Evolutionary conservation across 1,139 yeast species (phyloP).

Genomic region (Diutina ranongensis): DNA sequence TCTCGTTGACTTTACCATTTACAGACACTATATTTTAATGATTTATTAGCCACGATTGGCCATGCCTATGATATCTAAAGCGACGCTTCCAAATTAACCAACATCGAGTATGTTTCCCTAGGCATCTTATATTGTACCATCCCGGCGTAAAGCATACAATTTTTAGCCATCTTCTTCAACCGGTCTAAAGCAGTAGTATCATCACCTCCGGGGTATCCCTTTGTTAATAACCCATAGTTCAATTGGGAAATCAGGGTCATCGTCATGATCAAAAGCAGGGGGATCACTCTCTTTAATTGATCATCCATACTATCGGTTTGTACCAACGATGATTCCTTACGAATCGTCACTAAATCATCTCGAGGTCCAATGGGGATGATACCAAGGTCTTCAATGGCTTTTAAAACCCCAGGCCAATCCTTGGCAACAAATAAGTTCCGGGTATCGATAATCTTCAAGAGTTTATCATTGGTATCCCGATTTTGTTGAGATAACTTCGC

Average conservation of each 20-base stretch:
- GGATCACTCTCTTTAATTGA: constrained; percentile 59
- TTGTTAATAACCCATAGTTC: constrained; percentile 35
- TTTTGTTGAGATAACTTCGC: constrained; percentile 32
- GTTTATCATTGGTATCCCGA: constrained; percentile 51
- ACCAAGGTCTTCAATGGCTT: constrained; percentile 44
- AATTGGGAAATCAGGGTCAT: constrained; percentile 69
- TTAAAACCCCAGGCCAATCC: constrained; percentile 54
- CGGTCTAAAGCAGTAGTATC: constrained; percentile 41
- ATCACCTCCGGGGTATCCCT: constrained; percentile 35
- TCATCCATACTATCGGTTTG: constrained; percentile 43
- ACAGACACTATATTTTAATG: too few relatives aligned
- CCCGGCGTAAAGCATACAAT: constrained; percentile 91
- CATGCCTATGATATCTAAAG: constrained; percentile 10
- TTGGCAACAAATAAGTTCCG: constrained; percentile 47
- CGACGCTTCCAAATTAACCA: constrained; percentile 60
- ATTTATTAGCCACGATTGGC: neutral
- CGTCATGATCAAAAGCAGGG: constrained; percentile 66
- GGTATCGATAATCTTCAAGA: constrained; percentile 58
- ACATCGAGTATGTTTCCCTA: constrained; percentile 68
- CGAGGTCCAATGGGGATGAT: constrained; percentile 50
- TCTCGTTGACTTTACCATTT: too few relatives aligned
- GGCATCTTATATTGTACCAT: constrained; percentile 95
- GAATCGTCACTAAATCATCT: constrained; percentile 24
- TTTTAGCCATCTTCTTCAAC: constrained; percentile 60
- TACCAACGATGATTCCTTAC: constrained; percentile 31